phyloP scores from a whole-genome alignment of 805 yeast species.

The Cyberlindnera mycetangii region DNA sequence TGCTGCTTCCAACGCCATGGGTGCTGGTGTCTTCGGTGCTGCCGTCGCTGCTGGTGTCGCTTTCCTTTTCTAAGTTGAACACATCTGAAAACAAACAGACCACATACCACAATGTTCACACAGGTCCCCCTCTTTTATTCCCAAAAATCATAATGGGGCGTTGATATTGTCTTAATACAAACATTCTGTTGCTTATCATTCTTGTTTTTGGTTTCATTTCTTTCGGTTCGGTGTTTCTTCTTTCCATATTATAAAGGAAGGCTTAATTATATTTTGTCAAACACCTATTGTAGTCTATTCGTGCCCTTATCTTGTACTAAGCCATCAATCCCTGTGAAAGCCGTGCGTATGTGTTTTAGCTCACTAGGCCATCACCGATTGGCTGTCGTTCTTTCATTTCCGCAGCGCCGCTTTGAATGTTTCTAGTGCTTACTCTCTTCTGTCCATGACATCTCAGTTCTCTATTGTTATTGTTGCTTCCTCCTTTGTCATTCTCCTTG shows the following conservation, averaged over 20 bases:
- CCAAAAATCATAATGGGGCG: not conserved
- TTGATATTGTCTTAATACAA: slow-evolving; percentile 16
- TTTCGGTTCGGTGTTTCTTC: slow-evolving; percentile 16
- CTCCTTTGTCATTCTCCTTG: too few relatives aligned
- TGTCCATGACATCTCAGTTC: too few relatives aligned
- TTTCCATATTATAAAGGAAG: slow-evolving; percentile 6
- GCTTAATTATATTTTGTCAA: slow-evolving; percentile 1
- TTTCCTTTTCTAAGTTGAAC: slow-evolving; percentile 40
- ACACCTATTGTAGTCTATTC: not conserved
- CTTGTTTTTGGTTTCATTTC: slow-evolving; percentile 13
- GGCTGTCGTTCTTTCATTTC: too few relatives aligned
- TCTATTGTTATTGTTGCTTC: too few relatives aligned
- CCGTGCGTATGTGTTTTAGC: too few relatives aligned
- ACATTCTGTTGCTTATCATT: slow-evolving; percentile 15
- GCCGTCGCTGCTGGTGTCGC: slow-evolving; percentile 82
- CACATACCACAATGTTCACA: slow-evolving; percentile 7
- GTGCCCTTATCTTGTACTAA: not conserved
- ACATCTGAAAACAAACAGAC: slow-evolving; percentile 16
- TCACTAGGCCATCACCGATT: too few relatives aligned
- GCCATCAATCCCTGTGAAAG: too few relatives aligned
- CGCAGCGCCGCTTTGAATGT: too few relatives aligned
- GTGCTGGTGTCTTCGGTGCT: slow-evolving; percentile 78
- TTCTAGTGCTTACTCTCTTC: too few relatives aligned
- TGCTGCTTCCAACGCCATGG: slow-evolving; percentile 52
- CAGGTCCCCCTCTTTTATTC: slow-evolving; percentile 3